Base-by-base conservation (phyloP, 495 filamentous ascomycete species). In the Talaromyces trachyspermus region DNA sequence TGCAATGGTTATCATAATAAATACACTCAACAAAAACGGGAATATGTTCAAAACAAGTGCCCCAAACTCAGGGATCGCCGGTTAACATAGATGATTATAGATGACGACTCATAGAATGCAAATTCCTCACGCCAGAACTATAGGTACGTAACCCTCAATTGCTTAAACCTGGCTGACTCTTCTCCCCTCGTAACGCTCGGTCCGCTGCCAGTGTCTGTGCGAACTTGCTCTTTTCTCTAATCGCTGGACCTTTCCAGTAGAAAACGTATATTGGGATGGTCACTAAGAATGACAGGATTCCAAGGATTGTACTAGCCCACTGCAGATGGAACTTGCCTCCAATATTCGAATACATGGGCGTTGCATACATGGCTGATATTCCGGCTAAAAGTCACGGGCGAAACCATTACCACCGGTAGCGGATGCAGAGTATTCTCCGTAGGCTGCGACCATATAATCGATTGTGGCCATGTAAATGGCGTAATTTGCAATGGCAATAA, bases 371-470 rank as follows among this genome's bases (percentile, higher is more conserved):
- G 7, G 69, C 66, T 0, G 70, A 64, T 12, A 73, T 44, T 12
- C 71, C 71, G 2, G 69, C 70, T 2, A 74, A 49, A 75, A 65
- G 48, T 75, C 71, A 35, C 71, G 57, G 0, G 69, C 68, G 15
- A 72, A 67, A 0, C 76, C 81, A 50, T 86, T 86, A 1, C 81
- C 82, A 15, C 86, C 86, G 1, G 86, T 89, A 0, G 86, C 86
- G 1, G 85, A 88, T 3, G 86, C 83, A 20, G 83, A 80, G 60
- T 88, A 89, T 0, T 81, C 82, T 0, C 85, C 86, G 58, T 90
- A 89, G 1, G 83, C 77, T 33, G 77, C 80, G n/a, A 89, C 78
- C 85, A 88, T 89, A 65, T 90, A 90, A 53, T 90, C 85, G 48
- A 89, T 85, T 0, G 86, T 88, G 0, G 83, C 84, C 83, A 88